A percentile compares a stretch with the other conserved stretches of the same genome.
Evolutionary conservation across 805 yeast genomes (phyloP).

Genomic region (Nakazawaea wyomingensis): DNA sequence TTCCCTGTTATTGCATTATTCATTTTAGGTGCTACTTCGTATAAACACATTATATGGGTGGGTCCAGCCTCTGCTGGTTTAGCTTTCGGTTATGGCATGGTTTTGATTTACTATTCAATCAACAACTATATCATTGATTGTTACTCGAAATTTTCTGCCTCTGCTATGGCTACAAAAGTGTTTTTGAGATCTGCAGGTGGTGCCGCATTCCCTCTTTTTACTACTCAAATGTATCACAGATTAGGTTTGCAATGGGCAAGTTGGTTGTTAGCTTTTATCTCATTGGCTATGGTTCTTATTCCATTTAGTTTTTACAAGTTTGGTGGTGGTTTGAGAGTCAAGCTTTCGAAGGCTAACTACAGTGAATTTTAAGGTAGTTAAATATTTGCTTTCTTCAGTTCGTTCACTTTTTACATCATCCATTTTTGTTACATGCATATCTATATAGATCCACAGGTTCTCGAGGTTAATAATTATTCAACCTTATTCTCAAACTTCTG

Average conservation of each 20-base stretch:
- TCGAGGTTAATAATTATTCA: too few relatives aligned
- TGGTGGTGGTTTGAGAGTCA: conserved; percentile 60
- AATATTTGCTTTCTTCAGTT: too few relatives aligned
- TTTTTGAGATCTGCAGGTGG: conserved; percentile 80
- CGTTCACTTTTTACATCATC: background rate
- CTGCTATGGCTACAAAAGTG: conserved; percentile 78
- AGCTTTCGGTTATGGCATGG: conserved; percentile 60
- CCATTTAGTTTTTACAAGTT: conserved; percentile 69
- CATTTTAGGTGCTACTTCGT: conserved; percentile 76
- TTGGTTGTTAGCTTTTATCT: conserved; percentile 71
- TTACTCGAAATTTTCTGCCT: conserved; percentile 75
- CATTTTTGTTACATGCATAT: background rate
- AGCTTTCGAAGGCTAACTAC: conserved; percentile 64
- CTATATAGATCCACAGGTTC: too few relatives aligned
- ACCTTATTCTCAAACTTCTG: too few relatives aligned
- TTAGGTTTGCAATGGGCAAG: conserved; percentile 79
- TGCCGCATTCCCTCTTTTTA: conserved; percentile 79
- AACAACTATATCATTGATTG: conserved; percentile 88
- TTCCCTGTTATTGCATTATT: conserved; percentile 77
- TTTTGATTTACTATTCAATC: conserved; percentile 49
- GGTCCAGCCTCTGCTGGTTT: conserved; percentile 58
- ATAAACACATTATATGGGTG: conserved; percentile 60
- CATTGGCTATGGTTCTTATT: conserved; percentile 68
- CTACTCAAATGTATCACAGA: conserved; percentile 73
- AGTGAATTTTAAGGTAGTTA: conserved; percentile 10